Evolutionary conservation across 2,329 filamentous ascomycete genomes (phyloP), one percentile per base, ranked within the genome.

Genomic region (Aspergillus intermedius): DNA sequence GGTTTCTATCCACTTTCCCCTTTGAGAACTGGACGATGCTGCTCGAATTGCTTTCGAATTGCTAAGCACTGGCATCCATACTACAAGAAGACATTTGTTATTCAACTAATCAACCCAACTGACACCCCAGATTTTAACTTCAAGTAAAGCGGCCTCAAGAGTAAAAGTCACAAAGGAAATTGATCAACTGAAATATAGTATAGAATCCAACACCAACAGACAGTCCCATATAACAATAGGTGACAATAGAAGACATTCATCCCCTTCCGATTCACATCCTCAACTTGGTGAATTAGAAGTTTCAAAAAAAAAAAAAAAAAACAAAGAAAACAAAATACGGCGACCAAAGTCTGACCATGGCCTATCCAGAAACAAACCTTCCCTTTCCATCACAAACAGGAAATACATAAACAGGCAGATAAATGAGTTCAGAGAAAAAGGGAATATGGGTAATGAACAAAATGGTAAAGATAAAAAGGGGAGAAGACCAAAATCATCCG

Each of bases 371-470:
- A 62, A 53, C 52, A 56, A 56, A 54, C 53, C 54, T 54, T 57
- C 53, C 55, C 52, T 49, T 54, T 52, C 55, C 56, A 45, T 52
- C 55, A 54, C 52, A 52, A 53, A 49, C 40, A 58, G 42, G 51
- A 54, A 56, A 56, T 53, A 58, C 53, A 54, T 52, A 57, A 54
- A 55, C 59, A 54, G 54, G 56, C 40, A 59, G 51, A 57, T 63
- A 59, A 60, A 66, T 61, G 61, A 61, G 44, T 39, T 34, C 61
- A 63, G 54, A 56, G 54, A 61, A 60, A 60, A 60, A 58, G 51
- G 52, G 55, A 58, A 60, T 60, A 56, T 59, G 53, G 58, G 55
- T 47, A 55, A 55, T 52, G 52, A 54, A 54, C 49, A 54, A 52
- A 50, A 52, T 12, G 37, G 37, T 21, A 19, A 40, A 40, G 22